Conservation (phyloP, 2,329 filamentous ascomycete species). For the Monilinia laxa region DNA sequence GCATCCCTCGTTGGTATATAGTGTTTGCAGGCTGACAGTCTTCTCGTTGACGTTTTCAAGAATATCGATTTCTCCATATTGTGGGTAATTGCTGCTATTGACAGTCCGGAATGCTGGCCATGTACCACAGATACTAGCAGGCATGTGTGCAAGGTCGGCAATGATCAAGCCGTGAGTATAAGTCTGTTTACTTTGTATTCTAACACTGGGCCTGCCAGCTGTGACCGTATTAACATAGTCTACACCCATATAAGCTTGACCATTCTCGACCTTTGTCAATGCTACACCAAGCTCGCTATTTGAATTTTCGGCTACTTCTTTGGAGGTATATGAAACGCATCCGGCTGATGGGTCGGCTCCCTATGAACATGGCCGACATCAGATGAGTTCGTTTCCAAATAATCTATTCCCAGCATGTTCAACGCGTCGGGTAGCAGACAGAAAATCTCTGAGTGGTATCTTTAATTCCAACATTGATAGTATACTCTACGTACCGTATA, state of each 20-base stretch:
- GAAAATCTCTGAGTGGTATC: background rate
- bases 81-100: constrained; percentile 61
- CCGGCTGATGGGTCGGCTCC: constrained; percentile 61
- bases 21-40: constrained; percentile 58
- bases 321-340: constrained; percentile 60
- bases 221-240: constrained; percentile 55
- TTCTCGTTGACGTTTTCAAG: constrained; percentile 67
- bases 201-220: constrained; percentile 63
- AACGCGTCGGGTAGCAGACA: background rate
- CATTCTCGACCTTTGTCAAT: constrained; percentile 55
- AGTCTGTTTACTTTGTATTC: constrained; percentile 61
- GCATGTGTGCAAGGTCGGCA: constrained; percentile 65
- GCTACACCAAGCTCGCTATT: constrained; percentile 37
- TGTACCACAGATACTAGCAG: constrained; percentile 65
- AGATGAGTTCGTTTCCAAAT: constrained; percentile 1
- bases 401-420: background rate
- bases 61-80: constrained; percentile 61
- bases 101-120: constrained; percentile 65
- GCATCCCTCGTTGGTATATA: constrained; percentile 56
- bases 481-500: constrained; percentile 43
- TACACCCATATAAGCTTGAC: constrained; percentile 64
- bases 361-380: constrained; percentile 23
- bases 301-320: constrained; percentile 50
- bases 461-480: background rate
- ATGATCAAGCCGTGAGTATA: constrained; percentile 68